Evolutionary conservation across 2,329 filamentous ascomycete species (phyloP), one percentile per base, ranked within the genome.

Genomic region (Teratosphaeria viscida): DNA sequence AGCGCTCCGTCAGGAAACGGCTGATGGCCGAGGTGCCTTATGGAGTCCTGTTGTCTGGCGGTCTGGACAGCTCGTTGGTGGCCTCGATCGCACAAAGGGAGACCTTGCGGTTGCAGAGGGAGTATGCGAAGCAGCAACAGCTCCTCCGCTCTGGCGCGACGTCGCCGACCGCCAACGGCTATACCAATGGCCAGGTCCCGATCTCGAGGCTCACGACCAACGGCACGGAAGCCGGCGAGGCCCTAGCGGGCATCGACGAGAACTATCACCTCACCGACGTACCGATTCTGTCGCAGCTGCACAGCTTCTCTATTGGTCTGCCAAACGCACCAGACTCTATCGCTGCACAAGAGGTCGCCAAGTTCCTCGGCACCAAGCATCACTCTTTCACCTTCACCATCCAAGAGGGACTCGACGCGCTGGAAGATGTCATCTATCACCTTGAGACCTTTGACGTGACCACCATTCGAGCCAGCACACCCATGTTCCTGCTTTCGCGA

Each of bases 21-120:
- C 82, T 99, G 74, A 99, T 99, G 94, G 94, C 94, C 26, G 94
- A 99, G 77, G 94, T 99, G 39, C 94, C 94, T 16, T 99, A 96
- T 74, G 94, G 94, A 76, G 94, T 99, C 26, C 79, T 99, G 61
- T 81, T 99, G 56, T 99, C 94, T 57, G 94, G 94, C 71, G 94
- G 94, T 68, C 82, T 99, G 57, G 94, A 99, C 76, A 99, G 94
- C 54, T 96, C 90, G 74, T 78, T 99, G 76, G 90, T 96, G 37
- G 94, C 94, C 43, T 86, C 94, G 2, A 97, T 99, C 73, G 92
- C 94, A 23, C 92, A 97, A 78, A 85, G 94, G 60, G 94, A 97
- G 78, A 96, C 90, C 10, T 58, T 67, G 55, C 61, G 66, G 7
- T 58, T 67, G 54, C 88, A 86, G 76, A 66, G 67, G 55, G 71